A percentile compares a stretch with the other conserved stretches of the same genome.
Evolutionary conservation across 176 grass and related monocot genomes (phyloP).

Genomic region (Oryza glumipatula): DNA sequence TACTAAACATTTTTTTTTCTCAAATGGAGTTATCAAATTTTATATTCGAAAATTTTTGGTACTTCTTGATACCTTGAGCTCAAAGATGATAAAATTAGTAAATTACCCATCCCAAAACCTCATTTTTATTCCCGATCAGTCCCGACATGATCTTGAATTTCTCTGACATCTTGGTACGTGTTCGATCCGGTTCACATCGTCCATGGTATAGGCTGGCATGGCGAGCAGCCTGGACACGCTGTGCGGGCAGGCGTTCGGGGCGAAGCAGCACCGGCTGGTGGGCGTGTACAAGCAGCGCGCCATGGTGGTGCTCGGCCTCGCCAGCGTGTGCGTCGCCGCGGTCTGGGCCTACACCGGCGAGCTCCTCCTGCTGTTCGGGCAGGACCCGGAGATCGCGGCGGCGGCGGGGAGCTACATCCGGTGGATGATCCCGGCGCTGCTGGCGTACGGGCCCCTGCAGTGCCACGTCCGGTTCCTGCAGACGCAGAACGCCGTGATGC

Average conservation of each 20-base stretch:
- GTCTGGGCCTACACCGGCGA: slow-evolving; percentile 60
- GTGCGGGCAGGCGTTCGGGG: slow-evolving; percentile 77
- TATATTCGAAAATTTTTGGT: no score
- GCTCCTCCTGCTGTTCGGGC: slow-evolving; percentile 73
- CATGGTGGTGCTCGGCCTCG: slow-evolving; percentile 61
- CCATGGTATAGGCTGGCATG: slow-evolving; percentile 43
- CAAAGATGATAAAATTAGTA: no score
- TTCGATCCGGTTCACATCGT: not conserved
- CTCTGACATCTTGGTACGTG: not conserved
- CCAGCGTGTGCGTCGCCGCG: slow-evolving; percentile 51
- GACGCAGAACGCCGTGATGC: slow-evolving; percentile 72
- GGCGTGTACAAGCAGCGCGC: slow-evolving; percentile 82
- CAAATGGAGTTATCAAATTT: no score
- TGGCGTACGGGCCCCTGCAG: slow-evolving; percentile 64
- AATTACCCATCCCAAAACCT: no score
- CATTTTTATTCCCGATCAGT: not conserved
- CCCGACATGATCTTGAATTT: not conserved
- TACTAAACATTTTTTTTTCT: no score
- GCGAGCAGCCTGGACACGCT: slow-evolving; percentile 60
- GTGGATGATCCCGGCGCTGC: slow-evolving; percentile 75
- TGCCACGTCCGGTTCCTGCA: slow-evolving; percentile 68
- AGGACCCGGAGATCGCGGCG: slow-evolving; percentile 62
- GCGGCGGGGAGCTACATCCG: slow-evolving; percentile 66
- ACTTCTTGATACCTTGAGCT: no score
- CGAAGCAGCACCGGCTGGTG: slow-evolving; percentile 62